Evolutionary conservation across 192 early-diverging fungal genomes (phyloP).

Genomic region (Coemansia reversa): DNA sequence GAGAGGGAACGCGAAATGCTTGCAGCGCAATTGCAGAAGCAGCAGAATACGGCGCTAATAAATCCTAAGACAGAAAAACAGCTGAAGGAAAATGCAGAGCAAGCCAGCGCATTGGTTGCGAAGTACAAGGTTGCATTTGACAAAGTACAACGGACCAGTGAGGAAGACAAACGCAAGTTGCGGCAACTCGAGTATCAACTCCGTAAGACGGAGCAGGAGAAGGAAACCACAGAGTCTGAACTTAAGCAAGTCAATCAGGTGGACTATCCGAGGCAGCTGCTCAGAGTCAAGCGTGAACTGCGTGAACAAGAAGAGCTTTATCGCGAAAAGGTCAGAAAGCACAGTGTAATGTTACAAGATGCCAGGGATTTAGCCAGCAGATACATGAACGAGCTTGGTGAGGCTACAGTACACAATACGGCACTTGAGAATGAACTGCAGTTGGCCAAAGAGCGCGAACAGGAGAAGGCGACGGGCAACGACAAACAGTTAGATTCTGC

Average conservation of each 20-base stretch:
- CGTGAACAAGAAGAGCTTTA: slow-evolving; percentile 33
- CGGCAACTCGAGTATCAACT: slow-evolving; percentile 29
- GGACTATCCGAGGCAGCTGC: slow-evolving; percentile 31
- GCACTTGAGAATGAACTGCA: slow-evolving; percentile 48
- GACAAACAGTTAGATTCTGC: slow-evolving; percentile 32
- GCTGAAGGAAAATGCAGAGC: slow-evolving; percentile 32
- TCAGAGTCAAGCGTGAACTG: slow-evolving; percentile 21
- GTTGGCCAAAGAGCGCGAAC: slow-evolving; percentile 22
- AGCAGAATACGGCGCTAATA: slow-evolving; percentile 9
- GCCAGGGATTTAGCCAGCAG: slow-evolving; percentile 30
- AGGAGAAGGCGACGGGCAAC: slow-evolving; percentile 1
- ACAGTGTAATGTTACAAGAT: slow-evolving; percentile 31
- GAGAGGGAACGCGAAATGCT: slow-evolving; percentile 26
- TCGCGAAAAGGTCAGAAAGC: slow-evolving; percentile 33
- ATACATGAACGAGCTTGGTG: slow-evolving; percentile 48
- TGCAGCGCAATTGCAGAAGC: slow-evolving; percentile 26
- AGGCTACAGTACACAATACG: slow-evolving; percentile 43
- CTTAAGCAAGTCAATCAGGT: slow-evolving; percentile 16
- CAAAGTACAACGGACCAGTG: slow-evolving; percentile 13
- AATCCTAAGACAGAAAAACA: slow-evolving; percentile 31
- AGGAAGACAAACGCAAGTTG: slow-evolving; percentile 27
- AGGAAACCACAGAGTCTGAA: slow-evolving; percentile 22
- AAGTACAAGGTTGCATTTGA: slow-evolving; percentile 30
- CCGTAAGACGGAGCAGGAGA: slow-evolving; percentile 41
- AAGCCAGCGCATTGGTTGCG: slow-evolving; percentile 23